phyloP scores from a whole-genome alignment of 2,329 filamentous ascomycete species.

The Phaeophleospora eucalypticola region DNA sequence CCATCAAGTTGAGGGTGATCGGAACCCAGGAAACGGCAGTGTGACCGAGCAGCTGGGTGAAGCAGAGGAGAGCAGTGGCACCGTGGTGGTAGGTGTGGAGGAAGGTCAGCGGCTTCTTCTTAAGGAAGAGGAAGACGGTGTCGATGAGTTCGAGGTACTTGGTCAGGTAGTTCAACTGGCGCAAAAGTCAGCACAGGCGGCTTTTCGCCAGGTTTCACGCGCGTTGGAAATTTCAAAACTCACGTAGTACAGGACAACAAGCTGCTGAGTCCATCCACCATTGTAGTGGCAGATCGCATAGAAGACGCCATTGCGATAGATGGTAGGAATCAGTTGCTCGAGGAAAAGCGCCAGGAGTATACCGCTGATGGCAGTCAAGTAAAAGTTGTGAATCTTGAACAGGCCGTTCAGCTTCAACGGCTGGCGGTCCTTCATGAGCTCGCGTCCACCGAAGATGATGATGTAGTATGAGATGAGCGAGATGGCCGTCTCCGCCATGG shows the following conservation, averaged over 20 bases:
- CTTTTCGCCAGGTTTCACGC: background rate
- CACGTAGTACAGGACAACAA: slow-evolving; percentile 96
- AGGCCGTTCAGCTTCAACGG: slow-evolving; percentile 81
- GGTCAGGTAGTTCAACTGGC: slow-evolving; percentile 92
- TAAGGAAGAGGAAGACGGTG: slow-evolving; percentile 94
- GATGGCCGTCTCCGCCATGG: slow-evolving; percentile 73
- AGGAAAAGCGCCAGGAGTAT: slow-evolving; percentile 78
- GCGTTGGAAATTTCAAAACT: too few species aligned
- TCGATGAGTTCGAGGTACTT: slow-evolving; percentile 96
- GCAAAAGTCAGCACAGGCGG: slow-evolving; percentile 8
- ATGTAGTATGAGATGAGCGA: slow-evolving; percentile 87
- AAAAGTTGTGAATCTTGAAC: slow-evolving; percentile 96
- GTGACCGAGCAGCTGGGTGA: slow-evolving; percentile 89
- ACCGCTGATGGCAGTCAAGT: slow-evolving; percentile 80
- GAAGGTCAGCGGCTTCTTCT: slow-evolving; percentile 99
- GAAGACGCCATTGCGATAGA: slow-evolving; percentile 79
- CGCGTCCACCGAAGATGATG: slow-evolving; percentile 87
- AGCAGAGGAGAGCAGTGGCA: slow-evolving; percentile 93
- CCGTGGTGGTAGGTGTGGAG: slow-evolving; percentile 99
- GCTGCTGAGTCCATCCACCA: slow-evolving; percentile 88
- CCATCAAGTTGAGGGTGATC: slow-evolving; percentile 85
- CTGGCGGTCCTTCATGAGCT: slow-evolving; percentile 82
- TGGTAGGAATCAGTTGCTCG: slow-evolving; percentile 82
- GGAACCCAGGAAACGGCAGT: slow-evolving; percentile 94
- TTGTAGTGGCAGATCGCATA: slow-evolving; percentile 75